Conservation (phyloP, 106 monocot species). For the Apostasia ramifera region DNA sequence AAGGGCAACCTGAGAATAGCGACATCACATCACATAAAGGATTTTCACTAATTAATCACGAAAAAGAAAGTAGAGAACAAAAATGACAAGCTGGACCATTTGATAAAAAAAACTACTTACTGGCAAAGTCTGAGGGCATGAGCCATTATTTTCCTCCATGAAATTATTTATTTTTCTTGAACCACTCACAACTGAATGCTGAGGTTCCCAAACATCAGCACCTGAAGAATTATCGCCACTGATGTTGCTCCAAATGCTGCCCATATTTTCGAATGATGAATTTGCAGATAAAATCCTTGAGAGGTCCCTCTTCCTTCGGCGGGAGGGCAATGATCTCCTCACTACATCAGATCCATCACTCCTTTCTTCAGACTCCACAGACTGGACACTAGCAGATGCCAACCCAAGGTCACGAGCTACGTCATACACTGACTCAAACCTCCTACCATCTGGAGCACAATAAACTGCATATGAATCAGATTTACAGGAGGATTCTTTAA, state of each 20-base stretch:
- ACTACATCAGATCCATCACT: constrained; percentile 27
- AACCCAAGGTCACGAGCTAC: constrained; percentile 63
- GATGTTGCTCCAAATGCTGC: constrained; percentile 13
- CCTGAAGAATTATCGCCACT: constrained; percentile 28
- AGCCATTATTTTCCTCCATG: constrained; percentile 8
- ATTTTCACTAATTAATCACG: neutral
- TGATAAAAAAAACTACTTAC: constrained; percentile 23
- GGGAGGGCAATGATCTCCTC: constrained; percentile 29
- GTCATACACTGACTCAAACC: constrained; percentile 73
- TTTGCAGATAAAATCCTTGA: constrained; percentile 31
- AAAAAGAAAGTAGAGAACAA: neutral
- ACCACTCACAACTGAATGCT: constrained; percentile 13
- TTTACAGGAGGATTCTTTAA: constrained; percentile 24
- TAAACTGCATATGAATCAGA: constrained; percentile 30
- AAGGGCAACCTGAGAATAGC: constrained; percentile 39
- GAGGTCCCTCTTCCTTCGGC: constrained; percentile 52
- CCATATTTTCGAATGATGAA: constrained; percentile 30
- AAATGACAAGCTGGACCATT: neutral
- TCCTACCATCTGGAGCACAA: constrained; percentile 69
- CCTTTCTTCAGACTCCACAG: constrained; percentile 38
- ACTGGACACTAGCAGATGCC: constrained; percentile 15
- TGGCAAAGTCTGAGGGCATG: constrained; percentile 14
- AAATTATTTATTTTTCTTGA: constrained; percentile 21
- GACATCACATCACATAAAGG: constrained; percentile 6
- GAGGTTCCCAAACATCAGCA: constrained; percentile 24